These are phyloP conservation scores for Podospora pseudopauciseta DNA, from an alignment of 495 filamentous ascomycete genomes.

Conservation along the genomic window DNA sequence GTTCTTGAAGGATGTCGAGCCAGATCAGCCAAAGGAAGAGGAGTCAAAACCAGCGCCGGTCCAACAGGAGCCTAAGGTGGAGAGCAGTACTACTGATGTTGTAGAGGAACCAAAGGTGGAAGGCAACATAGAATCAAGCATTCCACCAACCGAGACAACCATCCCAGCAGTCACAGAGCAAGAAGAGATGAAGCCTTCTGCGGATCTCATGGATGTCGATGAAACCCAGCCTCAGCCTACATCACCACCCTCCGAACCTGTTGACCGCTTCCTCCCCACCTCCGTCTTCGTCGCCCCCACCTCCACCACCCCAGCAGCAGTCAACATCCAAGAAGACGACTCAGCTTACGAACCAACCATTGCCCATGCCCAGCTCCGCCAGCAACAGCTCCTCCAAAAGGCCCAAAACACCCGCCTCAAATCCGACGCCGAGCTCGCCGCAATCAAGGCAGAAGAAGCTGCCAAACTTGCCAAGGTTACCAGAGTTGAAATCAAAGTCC, in stretches of 20 bases:
- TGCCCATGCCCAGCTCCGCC: constrained; percentile 78
- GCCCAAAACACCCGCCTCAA: constrained; percentile 65
- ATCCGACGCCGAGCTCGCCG: constrained; percentile 64
- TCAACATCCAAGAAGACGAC: constrained; percentile 60
- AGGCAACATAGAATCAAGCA: neutral
- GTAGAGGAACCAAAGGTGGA: constrained; percentile 7
- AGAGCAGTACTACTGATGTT: constrained; percentile 13
- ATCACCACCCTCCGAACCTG: constrained; percentile 2
- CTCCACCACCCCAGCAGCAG: constrained; percentile 69
- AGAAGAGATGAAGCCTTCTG: neutral
- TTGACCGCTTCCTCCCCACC: constrained; percentile 47
- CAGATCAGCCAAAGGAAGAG: constrained; percentile 17
- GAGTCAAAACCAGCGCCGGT: constrained; percentile 18
- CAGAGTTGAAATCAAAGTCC: constrained; percentile 70
- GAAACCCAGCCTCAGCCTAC: neutral
- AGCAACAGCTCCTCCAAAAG: constrained; percentile 61
- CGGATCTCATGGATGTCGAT: constrained; percentile 26
- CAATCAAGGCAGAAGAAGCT: constrained; percentile 54
- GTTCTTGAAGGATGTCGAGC: constrained; percentile 56
- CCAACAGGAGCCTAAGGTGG: constrained; percentile 22
- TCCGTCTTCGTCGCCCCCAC: constrained; percentile 73
- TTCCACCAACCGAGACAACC: constrained; percentile 5
- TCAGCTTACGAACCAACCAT: constrained; percentile 78
- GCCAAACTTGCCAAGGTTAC: constrained; percentile 61
- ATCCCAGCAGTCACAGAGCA: constrained; percentile 7